phyloP scores from a whole-genome alignment of 139 green algal species.

The Pseudopediastrum boryanum region DNA sequence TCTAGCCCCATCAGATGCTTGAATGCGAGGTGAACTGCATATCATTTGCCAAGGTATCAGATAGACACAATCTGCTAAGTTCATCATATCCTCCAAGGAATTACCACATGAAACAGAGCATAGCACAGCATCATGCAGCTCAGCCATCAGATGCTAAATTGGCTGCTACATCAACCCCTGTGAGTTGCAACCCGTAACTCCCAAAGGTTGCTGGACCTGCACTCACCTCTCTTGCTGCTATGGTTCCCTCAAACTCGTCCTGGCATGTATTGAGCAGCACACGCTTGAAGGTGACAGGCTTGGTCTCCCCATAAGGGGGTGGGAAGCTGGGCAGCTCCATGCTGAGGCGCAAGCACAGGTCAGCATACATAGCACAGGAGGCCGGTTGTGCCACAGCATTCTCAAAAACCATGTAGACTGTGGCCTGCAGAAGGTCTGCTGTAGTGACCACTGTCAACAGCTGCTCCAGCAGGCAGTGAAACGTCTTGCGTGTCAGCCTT shows the following conservation, averaged over 20 bases:
- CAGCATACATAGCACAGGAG: slow-evolving; percentile 87
- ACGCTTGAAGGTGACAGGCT: slow-evolving; percentile 86
- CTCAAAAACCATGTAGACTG: slow-evolving; percentile 96
- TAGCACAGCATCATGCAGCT: too few relatives aligned
- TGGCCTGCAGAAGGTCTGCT: slow-evolving; percentile 62
- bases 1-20: too few relatives aligned
- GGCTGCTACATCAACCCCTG: too few relatives aligned
- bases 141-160: too few relatives aligned
- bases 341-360: slow-evolving; percentile 24
- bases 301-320: slow-evolving; percentile 61
- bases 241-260: slow-evolving; percentile 94
- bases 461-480: slow-evolving; percentile 89
- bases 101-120: too few relatives aligned
- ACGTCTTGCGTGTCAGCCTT: slow-evolving; percentile 99
- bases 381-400: slow-evolving; percentile 97
- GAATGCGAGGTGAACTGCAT: too few relatives aligned
- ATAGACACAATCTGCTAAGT: too few relatives aligned
- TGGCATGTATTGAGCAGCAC: slow-evolving; percentile 99
- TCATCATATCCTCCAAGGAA: too few relatives aligned
- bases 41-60: too few relatives aligned
- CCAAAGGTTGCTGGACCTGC: too few relatives aligned
- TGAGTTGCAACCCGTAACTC: too few relatives aligned
- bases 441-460: slow-evolving; percentile 82
- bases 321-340: slow-evolving; percentile 37
- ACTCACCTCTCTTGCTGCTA: slow-evolving; percentile 60